Percentiles rank a stretch among this genome's conserved stretches.
Conservation (phyloP, 306 rosid genomes). For the Quercus variabilis region DNA sequence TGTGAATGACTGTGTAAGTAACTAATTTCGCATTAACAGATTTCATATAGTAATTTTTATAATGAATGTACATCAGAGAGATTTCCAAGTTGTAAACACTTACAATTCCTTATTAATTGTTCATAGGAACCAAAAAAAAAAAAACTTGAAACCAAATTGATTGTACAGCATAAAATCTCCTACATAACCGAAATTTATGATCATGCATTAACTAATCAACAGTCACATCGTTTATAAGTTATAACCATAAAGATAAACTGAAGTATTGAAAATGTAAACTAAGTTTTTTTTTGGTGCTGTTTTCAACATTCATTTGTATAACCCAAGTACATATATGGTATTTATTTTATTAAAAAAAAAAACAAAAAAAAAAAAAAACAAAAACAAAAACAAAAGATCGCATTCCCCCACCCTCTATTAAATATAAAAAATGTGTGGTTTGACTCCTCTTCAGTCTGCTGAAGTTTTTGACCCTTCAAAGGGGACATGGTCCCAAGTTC, state of each 20-base stretch:
- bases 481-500: slow-evolving; percentile 63
- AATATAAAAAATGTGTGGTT: slow-evolving; percentile 28
- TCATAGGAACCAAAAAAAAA: neutral
- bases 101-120: neutral
- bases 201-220: neutral
- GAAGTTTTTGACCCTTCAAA: slow-evolving; percentile 80
- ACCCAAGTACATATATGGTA: too few relatives aligned
- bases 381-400: too few relatives aligned
- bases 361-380: too few relatives aligned
- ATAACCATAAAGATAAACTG: neutral
- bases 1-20: neutral
- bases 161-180: neutral
- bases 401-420: too few relatives aligned
- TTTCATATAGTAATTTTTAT: neutral
- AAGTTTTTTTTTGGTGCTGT: neutral
- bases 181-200: neutral
- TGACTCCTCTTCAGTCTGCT: slow-evolving; percentile 87
- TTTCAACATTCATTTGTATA: neutral
- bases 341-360: too few relatives aligned
- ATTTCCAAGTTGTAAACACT: neutral
- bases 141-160: neutral
- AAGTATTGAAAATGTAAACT: neutral
- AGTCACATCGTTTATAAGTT: neutral
- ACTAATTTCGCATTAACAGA: neutral
- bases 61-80: neutral